Percentiles rank a stretch among this genome's conserved stretches.
Evolutionary conservation across 305 asterid species (phyloP).

Genomic region (Fraxinus paxiana): DNA sequence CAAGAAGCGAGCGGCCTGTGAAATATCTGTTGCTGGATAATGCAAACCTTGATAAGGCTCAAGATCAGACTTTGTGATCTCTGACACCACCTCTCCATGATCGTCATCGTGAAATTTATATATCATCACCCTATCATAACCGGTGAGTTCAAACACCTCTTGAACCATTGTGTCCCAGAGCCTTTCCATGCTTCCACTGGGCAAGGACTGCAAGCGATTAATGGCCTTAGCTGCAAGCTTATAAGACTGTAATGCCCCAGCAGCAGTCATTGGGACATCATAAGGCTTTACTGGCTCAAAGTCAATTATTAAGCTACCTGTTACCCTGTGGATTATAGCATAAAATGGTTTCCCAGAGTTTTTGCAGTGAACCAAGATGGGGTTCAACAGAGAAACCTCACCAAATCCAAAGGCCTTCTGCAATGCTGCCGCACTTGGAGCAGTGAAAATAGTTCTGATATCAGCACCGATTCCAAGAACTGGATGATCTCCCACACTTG

Average conservation of each 20-base stretch:
- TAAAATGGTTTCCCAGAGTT: conserved; percentile 92
- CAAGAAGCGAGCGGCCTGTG: conserved; percentile 86
- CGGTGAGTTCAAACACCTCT: conserved; percentile 91
- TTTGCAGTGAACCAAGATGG: conserved; percentile 80
- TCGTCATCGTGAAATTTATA: conserved; percentile 93
- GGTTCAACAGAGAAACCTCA: conserved; percentile 82
- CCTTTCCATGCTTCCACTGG: conserved; percentile 75
- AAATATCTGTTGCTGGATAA: conserved; percentile 91
- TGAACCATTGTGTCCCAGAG: conserved; percentile 88
- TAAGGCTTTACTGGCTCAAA: conserved; percentile 97
- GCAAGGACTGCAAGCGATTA: conserved; percentile 69
- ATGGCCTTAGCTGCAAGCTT: conserved; percentile 95
- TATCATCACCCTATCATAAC: conserved; percentile 87
- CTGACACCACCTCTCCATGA: conserved; percentile 87
- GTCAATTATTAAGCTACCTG: conserved; percentile 73
- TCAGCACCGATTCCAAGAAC: conserved; percentile 77
- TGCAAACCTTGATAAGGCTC: conserved; percentile 86
- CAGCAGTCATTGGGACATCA: conserved; percentile 95
- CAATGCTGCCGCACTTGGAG: conserved; percentile 77
- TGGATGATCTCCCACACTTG: conserved; percentile 80
- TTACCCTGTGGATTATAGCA: conserved; percentile 81
- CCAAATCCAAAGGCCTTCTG: conserved; percentile 86
- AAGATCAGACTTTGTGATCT: conserved; percentile 73
- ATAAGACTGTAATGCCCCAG: conserved; percentile 90
- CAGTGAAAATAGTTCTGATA: conserved; percentile 62